Evolutionary conservation across 2,329 filamentous ascomycete genomes (phyloP), one percentile per base, ranked within the genome.

Genomic region (Zasmidium cellare): DNA sequence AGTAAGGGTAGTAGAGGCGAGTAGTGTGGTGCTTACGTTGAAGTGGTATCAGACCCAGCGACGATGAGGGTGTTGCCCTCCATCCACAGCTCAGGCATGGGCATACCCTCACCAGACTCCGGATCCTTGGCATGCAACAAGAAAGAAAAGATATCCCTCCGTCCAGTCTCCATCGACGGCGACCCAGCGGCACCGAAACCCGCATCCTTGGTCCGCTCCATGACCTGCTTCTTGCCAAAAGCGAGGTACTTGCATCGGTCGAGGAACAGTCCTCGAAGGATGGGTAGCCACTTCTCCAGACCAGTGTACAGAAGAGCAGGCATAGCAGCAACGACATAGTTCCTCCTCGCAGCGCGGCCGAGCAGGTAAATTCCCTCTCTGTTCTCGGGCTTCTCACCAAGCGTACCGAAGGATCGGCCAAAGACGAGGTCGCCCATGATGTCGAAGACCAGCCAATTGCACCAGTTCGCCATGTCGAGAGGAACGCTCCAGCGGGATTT

Each of bases 361-460:
- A 79, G 73, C 52, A 79, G 58, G 23, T 74, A 68, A 9, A 75
- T 76, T 22, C 76, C 75, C 57, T 75, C 72, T 16, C 78, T 69
- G 46, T 67, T 67, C 52, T 69, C 64, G 12, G 63, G 57, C 48
- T 58, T 57, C 2, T 58, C 58, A 2, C 64, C 63, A 1, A 69
- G 59, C 1, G 63, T 70, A n/a, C 63, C 67, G 44, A 70, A 70
- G 0, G 67, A 66, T n/a, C 61, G 57, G 2, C 76, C 76, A 62
- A 79, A 77, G 23, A 74, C 74, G 19, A 80, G 63, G 58, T 81
- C 78, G 12, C 78, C 78, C 76, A 83, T 82, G 56, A 82, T 76
- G 57, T 83, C 80, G 59, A 82, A 79, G 11, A 77, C 74, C 38
- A 82, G 66, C 70, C 74, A 80, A 57, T 77, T 67, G 55, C 57